phyloP scores from a whole-genome alignment of 441 rosid genomes.

The Codiaeum variegatum region DNA sequence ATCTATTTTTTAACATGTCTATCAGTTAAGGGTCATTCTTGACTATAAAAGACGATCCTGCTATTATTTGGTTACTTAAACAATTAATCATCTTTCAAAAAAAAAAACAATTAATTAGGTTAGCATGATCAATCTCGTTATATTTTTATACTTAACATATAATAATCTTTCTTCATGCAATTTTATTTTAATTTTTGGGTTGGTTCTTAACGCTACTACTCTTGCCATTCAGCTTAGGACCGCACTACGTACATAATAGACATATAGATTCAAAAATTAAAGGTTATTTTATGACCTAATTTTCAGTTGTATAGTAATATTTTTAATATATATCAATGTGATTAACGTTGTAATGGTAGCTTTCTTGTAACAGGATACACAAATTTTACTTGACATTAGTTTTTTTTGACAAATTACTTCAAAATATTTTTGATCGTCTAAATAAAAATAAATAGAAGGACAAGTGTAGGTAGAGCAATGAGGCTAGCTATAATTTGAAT shows the following conservation, averaged over 20 bases:
- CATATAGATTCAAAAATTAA: neutral
- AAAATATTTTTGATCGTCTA: too few relatives aligned
- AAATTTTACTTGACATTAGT: too few relatives aligned
- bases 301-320: neutral
- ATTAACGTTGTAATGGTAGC: conserved; percentile 9
- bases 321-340: neutral
- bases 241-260: neutral
- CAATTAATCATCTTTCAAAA: too few relatives aligned
- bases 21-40: neutral
- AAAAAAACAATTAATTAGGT: too few relatives aligned
- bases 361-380: neutral
- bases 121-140: neutral
- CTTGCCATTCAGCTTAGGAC: neutral
- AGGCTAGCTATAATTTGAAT: neutral
- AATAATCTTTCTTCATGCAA: neutral
- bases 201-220: too few relatives aligned
- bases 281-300: neutral
- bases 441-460: neutral
- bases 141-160: too few relatives aligned
- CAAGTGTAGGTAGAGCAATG: neutral
- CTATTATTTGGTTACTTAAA: too few relatives aligned
- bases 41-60: neutral
- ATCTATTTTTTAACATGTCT: neutral
- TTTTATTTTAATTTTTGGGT: neutral
- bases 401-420: too few relatives aligned